These are phyloP conservation scores for Aphanoascus verrucosus DNA, from an alignment of 2,329 filamentous ascomycete genomes.

Conservation along the genomic window DNA sequence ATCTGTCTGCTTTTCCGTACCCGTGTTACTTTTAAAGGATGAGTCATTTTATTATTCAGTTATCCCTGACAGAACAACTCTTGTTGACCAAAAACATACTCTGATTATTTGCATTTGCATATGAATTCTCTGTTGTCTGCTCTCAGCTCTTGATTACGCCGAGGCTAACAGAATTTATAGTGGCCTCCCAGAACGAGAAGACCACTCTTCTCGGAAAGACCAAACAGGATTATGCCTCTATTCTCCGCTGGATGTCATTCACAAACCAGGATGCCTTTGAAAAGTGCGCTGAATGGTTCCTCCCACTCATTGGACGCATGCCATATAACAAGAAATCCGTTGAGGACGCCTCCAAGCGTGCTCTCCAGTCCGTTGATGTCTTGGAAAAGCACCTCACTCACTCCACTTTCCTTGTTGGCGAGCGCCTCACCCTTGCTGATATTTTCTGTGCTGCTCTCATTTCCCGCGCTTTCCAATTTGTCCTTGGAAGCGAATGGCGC, in stretches of 20 bases:
- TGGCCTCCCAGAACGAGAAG: constrained; percentile 99
- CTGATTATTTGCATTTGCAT: constrained; percentile 53
- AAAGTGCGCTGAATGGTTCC: constrained; percentile 68
- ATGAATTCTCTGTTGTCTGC: constrained; percentile 31
- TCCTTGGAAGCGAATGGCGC: constrained; percentile 89
- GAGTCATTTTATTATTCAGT: constrained; percentile 68
- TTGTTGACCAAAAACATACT: constrained; percentile 67
- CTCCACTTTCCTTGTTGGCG: constrained; percentile 95
- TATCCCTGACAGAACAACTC: constrained; percentile 93
- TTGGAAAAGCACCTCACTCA: constrained; percentile 78
- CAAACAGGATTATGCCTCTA: constrained; percentile 99
- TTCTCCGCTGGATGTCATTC: constrained; percentile 96
- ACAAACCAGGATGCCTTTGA: constrained; percentile 79
- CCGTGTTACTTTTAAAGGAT: constrained; percentile 48
- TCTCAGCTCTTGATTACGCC: not conserved
- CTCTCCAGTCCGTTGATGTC: constrained; percentile 57
- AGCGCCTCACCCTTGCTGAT: constrained; percentile 95
- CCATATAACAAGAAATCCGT: constrained; percentile 98
- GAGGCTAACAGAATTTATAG: constrained; percentile 38
- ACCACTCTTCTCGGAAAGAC: constrained; percentile 98
- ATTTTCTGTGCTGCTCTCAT: constrained; percentile 71
- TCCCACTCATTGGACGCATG: constrained; percentile 67
- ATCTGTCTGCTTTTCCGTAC: constrained; percentile 15
- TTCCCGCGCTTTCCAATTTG: constrained; percentile 79
- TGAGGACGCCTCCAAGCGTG: constrained; percentile 63